These are phyloP conservation scores for Aspergillus wentii DNA, from an alignment of 495 filamentous ascomycete species.

Conservation along the genomic window DNA sequence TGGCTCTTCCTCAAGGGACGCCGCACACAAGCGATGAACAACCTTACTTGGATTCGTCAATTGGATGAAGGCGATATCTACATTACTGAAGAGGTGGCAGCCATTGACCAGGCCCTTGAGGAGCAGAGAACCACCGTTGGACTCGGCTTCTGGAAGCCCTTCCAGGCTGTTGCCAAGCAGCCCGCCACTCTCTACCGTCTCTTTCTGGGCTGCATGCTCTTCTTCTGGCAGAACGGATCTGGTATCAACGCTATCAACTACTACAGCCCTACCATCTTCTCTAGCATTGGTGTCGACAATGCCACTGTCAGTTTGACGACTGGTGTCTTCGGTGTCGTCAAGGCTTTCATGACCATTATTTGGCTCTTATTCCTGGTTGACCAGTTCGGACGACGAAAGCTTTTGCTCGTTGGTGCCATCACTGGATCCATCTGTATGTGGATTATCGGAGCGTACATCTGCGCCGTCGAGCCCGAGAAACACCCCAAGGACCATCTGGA, in stretches of 20 bases:
- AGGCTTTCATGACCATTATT: slow-evolving; percentile 53
- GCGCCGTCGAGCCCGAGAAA: slow-evolving; percentile 45
- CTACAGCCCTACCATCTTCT: slow-evolving; percentile 58
- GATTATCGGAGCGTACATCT: slow-evolving; percentile 70
- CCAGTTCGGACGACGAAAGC: slow-evolving; percentile 60
- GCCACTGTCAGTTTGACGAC: slow-evolving; percentile 46
- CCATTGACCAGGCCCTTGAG: slow-evolving; percentile 59
- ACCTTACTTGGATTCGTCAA: slow-evolving; percentile 62
- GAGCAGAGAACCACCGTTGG: slow-evolving; percentile 55
- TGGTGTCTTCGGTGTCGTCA: slow-evolving; percentile 51
- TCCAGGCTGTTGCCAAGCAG: slow-evolving; percentile 49
- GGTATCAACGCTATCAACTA: slow-evolving; percentile 74
- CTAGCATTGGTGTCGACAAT: slow-evolving; percentile 52
- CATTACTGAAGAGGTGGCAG: slow-evolving; percentile 63
- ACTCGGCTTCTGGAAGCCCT: slow-evolving; percentile 65
- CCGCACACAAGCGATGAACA: slow-evolving; percentile 52
- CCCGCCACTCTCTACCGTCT: slow-evolving; percentile 58
- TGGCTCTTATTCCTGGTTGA: slow-evolving; percentile 71
- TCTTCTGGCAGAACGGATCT: slow-evolving; percentile 64
- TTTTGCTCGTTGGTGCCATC: slow-evolving; percentile 67
- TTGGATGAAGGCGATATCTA: slow-evolving; percentile 56
- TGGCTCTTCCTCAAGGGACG: slow-evolving; percentile 49
- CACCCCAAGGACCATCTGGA: slow-evolving; percentile 37
- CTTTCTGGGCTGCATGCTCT: slow-evolving; percentile 62
- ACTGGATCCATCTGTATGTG: slow-evolving; percentile 68